These are phyloP conservation scores for Metschnikowia continentalis DNA, from an alignment of 805 yeast species.

Conservation along the genomic window DNA sequence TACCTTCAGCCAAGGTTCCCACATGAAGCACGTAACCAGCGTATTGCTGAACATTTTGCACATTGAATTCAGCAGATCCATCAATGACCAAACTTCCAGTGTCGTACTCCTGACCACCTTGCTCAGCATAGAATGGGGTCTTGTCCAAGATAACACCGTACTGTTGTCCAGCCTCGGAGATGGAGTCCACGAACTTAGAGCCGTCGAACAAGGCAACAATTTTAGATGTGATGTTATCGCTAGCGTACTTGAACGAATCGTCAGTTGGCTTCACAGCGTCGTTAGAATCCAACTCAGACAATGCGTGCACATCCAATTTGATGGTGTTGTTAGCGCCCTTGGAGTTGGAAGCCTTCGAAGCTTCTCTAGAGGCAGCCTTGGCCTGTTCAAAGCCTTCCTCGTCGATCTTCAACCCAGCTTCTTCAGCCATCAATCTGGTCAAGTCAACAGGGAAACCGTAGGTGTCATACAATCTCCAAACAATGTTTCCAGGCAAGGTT, in stretches of 20 bases:
- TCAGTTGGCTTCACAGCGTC: constrained; percentile 71
- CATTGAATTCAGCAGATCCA: constrained; percentile 82
- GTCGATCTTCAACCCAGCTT: constrained; percentile 88
- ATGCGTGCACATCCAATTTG: constrained; percentile 87
- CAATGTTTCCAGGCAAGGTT: constrained; percentile 86
- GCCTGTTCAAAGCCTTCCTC: constrained; percentile 91
- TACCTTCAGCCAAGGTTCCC: constrained; percentile 78
- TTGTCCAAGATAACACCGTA: constrained; percentile 80
- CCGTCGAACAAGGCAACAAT: constrained; percentile 72
- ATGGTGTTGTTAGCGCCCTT: constrained; percentile 53
- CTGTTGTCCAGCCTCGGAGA: constrained; percentile 42
- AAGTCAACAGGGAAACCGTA: constrained; percentile 99
- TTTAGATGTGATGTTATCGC: constrained; percentile 63
- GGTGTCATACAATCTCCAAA: constrained; percentile 97
- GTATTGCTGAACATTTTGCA: constrained; percentile 85
- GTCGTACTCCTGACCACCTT: constrained; percentile 98
- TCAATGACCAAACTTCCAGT: constrained; percentile 90
- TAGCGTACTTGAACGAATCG: constrained; percentile 73
- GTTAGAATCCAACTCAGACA: constrained; percentile 63
- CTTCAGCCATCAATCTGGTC: constrained; percentile 98
- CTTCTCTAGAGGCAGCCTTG: constrained; percentile 83
- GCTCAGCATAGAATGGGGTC: constrained; percentile 96
- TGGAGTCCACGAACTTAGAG: constrained; percentile 50
- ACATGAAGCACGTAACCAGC: constrained; percentile 96
- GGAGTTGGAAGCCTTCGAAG: constrained; percentile 84